Evolutionary conservation across 352 stramenopile species (phyloP), one percentile per base, ranked within the genome.

Genomic region (Phytophthora multivora): DNA sequence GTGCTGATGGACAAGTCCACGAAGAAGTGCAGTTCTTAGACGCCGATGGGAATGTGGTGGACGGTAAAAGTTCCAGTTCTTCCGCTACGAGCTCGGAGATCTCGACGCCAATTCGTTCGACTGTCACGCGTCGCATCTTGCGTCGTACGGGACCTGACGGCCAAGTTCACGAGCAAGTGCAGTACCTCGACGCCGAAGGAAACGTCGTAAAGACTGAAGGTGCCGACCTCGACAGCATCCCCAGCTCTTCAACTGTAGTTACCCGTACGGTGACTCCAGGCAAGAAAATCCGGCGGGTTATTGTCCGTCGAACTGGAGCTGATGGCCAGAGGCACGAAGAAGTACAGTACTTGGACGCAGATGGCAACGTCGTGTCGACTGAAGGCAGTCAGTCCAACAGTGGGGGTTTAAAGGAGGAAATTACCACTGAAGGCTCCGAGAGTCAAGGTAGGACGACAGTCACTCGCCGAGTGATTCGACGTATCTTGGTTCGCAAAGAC

Each of bases 11-110:
- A 23, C 38, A 65, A 43, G 45, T 63, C 9, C 49, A 51, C 0
- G 58, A 65, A 49, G 45, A 65, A 50, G 43, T 65, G 33, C 54
- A 68, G 33, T 59, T 43, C 21, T 36, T 79, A 11, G 58, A 66
- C 16, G 51, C 39, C 15, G 55, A 68, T 30, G 58, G 53, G 26
- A 69, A 71, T 23, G 30, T 73, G 21, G 60, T 73, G 21, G 15
- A 38, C 21, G 54, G 57, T 21, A 50, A 73, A 59, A 55, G 61
- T 19, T n/a, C 35, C 0, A 51, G 33, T 56, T 4, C 35, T 23
- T 59, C 28, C 12, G 13, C 28, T 11, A 33, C 8, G 8, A 33
- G 8, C 28, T 12, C 9, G 28, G 28, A 12, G 28, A 33, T 9
- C 0, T 33, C 28, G 8, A 33, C 28, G 8, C 28, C 28, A 33